Percentiles rank a stretch among this genome's conserved stretches.
phyloP scores from a whole-genome alignment of 2,329 filamentous ascomycete genomes.

The Alternaria atra region DNA sequence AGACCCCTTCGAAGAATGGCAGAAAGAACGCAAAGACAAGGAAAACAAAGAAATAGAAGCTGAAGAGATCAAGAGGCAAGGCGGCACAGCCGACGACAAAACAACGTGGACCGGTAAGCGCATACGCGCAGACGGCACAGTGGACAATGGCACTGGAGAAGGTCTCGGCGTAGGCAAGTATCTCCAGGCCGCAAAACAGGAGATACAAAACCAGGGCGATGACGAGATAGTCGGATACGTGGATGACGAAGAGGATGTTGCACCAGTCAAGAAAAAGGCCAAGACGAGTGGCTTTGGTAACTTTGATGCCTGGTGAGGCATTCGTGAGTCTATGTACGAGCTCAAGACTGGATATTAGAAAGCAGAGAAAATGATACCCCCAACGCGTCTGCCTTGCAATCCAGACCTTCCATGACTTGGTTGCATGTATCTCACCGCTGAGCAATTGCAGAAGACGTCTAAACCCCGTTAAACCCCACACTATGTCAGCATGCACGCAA shows the following conservation, averaged over 20 bases:
- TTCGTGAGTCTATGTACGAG: neutral
- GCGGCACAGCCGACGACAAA: conserved; percentile 84
- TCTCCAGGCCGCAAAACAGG: conserved; percentile 67
- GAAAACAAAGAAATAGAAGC: conserved; percentile 70
- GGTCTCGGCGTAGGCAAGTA: conserved; percentile 78
- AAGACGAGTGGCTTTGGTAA: conserved; percentile 87
- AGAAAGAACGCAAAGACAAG: conserved; percentile 67
- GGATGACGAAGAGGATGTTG: conserved; percentile 69
- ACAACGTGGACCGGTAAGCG: conserved; percentile 97
- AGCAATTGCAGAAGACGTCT: neutral
- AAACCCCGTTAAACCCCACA: neutral
- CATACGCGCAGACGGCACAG: conserved; percentile 72
- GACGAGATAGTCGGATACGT: conserved; percentile 70
- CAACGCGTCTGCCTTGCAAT: neutral
- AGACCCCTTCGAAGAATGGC: conserved; percentile 94
- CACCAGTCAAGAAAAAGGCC: conserved; percentile 79
- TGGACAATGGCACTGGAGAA: conserved; percentile 64
- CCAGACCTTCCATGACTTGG: neutral
- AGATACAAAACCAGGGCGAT: conserved; percentile 49
- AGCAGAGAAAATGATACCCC: neutral
- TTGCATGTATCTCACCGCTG: neutral
- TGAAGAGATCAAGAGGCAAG: conserved; percentile 69
- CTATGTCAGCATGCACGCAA: neutral
- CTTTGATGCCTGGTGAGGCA: conserved; percentile 82
- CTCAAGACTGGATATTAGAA: neutral